These are phyloP conservation scores for Fremontodendron californicum DNA, from an alignment of 345 rosid species.

Conservation along the genomic window DNA sequence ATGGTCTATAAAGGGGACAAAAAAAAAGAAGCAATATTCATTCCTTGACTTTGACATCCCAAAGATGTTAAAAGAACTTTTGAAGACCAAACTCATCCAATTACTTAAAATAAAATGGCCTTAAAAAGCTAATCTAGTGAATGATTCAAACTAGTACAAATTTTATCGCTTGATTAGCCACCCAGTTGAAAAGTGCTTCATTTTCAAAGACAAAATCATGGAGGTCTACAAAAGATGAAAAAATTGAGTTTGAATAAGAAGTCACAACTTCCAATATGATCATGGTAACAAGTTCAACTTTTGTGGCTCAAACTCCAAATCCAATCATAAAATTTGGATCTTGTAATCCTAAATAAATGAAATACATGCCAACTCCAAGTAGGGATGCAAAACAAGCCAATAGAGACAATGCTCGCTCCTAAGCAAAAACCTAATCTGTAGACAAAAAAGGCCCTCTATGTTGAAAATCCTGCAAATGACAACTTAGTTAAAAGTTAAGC, in stretches of 20 bases:
- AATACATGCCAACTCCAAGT: not conserved
- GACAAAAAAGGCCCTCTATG: not conserved
- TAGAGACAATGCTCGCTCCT: not conserved
- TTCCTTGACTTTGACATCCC: too few relatives aligned
- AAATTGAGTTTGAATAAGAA: not conserved
- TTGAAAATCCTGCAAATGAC: not conserved
- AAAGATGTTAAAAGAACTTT: too few relatives aligned
- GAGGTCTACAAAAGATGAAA: too few relatives aligned
- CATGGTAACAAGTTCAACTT: too few relatives aligned
- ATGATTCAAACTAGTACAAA: not conserved
- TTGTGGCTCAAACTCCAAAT: too few relatives aligned
- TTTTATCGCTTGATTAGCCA: not conserved
- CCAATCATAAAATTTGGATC: not conserved
- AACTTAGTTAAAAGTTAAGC: too few relatives aligned
- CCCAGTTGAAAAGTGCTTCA: not conserved
- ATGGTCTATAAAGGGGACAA: too few relatives aligned
- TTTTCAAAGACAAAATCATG: not conserved
- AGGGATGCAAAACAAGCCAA: not conserved
- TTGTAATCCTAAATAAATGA: too few relatives aligned
- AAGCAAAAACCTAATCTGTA: not conserved
- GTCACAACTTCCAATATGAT: not conserved
- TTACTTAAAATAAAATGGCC: not conserved
- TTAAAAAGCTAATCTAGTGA: not conserved
- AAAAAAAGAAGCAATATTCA: too few relatives aligned
- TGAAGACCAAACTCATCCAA: too few relatives aligned